These are phyloP conservation scores for Claviceps quebecensis DNA, from an alignment of 2,329 filamentous ascomycete species.

Conservation along the genomic window DNA sequence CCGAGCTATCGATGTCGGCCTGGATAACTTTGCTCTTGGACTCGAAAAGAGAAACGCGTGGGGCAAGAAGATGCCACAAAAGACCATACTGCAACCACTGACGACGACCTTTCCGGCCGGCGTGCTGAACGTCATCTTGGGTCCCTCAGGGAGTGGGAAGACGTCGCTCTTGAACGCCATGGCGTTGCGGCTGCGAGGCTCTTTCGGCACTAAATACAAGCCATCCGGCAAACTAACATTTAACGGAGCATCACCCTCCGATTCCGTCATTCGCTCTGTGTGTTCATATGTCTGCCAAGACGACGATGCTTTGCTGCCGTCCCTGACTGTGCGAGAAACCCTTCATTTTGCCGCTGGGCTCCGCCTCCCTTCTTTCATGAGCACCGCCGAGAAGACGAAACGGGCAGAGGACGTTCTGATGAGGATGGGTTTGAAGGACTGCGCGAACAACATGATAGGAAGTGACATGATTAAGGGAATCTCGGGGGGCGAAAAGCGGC, in stretches of 20 bases:
- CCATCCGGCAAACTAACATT: conserved; percentile 51
- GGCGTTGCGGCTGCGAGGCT: conserved; percentile 51
- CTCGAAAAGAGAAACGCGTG: conserved; percentile 45
- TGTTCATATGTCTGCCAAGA: conserved; percentile 70
- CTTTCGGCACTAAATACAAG: conserved; percentile 46
- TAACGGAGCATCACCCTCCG: conserved; percentile 54
- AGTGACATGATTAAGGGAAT: conserved; percentile 63
- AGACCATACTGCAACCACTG: conserved; percentile 52
- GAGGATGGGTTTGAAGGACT: conserved; percentile 67
- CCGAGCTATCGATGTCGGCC: conserved; percentile 48
- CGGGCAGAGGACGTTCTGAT: conserved; percentile 58
- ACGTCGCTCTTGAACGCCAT: conserved; percentile 62
- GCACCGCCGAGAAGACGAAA: conserved; percentile 48
- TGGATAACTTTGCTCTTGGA: conserved; percentile 49
- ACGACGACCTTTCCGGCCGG: conserved; percentile 54
- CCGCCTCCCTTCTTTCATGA: conserved; percentile 57
- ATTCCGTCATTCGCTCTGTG: conserved; percentile 54
- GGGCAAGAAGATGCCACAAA: conserved; percentile 37
- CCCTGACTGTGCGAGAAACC: conserved; percentile 63
- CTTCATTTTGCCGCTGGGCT: conserved; percentile 57
- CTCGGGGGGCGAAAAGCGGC: conserved; percentile 64
- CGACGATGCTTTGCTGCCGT: conserved; percentile 60
- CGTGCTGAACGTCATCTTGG: conserved; percentile 64
- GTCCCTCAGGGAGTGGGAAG: conserved; percentile 64
- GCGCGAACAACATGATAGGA: conserved; percentile 60